A percentile compares a stretch with the other conserved stretches of the same genome.
These are phyloP conservation scores for Comarum palustre DNA, from an alignment of 306 rosid genomes.

Conservation along the genomic window DNA sequence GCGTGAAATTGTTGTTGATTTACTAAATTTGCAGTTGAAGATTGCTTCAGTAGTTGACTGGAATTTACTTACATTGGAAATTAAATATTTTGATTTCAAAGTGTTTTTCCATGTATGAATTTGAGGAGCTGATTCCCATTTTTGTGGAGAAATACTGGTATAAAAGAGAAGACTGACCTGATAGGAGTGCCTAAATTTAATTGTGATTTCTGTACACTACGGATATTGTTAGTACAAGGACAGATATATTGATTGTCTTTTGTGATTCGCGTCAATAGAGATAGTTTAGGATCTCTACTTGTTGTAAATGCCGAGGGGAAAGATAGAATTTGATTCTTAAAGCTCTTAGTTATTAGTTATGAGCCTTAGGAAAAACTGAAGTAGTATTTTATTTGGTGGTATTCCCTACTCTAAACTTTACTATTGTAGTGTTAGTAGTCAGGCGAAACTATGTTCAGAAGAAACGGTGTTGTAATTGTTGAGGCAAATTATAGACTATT, in stretches of 20 bases:
- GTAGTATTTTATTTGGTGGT: not conserved
- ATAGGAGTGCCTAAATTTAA: not conserved
- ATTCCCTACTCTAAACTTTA: not conserved
- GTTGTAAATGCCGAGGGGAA: not conserved
- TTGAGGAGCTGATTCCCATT: too few relatives aligned
- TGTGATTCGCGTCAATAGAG: not conserved
- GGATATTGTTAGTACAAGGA: too few relatives aligned
- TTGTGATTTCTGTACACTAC: not conserved
- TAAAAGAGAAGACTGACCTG: not conserved
- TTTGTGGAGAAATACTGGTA: not conserved
- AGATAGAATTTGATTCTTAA: not conserved
- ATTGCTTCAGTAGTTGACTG: not conserved
- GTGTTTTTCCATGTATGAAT: not conserved
- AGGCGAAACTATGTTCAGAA: not conserved
- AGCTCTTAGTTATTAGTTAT: not conserved
- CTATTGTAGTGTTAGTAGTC: not conserved
- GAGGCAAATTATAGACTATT: not conserved
- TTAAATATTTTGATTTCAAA: not conserved
- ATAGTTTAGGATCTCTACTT: not conserved
- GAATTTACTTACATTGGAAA: too few relatives aligned
- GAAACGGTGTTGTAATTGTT: not conserved
- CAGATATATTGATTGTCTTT: not conserved
- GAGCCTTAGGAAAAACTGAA: not conserved
- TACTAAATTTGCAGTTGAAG: not conserved
- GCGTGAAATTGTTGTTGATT: not conserved